A percentile compares a stretch with the other conserved stretches of the same genome.
These are phyloP conservation scores for Fomitopsis schrenkii DNA, from an alignment of 1,284 basidiomycete species.

Conservation along the genomic window DNA sequence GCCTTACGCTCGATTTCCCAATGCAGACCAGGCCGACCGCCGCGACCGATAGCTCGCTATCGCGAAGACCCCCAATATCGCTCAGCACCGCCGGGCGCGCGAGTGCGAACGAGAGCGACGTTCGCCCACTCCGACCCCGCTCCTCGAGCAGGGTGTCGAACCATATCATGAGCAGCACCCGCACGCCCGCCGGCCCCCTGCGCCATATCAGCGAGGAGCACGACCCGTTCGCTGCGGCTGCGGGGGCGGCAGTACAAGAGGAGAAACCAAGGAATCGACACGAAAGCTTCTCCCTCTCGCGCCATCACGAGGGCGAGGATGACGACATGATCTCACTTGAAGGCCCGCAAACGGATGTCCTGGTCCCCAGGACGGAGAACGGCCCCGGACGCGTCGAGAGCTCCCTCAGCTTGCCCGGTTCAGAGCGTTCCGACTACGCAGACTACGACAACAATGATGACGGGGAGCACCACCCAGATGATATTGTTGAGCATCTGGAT, in stretches of 20 bases:
- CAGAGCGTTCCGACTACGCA: constrained; percentile 7
- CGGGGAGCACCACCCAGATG: constrained; percentile 54
- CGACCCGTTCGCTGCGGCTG: constrained; percentile 1
- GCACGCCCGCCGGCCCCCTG: constrained; percentile 1
- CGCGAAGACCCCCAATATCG: constrained; percentile 15
- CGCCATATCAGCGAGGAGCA: constrained; percentile 1
- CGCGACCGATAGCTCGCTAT: background rate
- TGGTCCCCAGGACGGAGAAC: constrained; percentile 21
- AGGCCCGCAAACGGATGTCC: constrained; percentile 30
- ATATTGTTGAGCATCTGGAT: constrained; percentile 75
- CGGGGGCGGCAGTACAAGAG: background rate
- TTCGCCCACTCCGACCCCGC: constrained; percentile 5
- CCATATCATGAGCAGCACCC: constrained; percentile 20
- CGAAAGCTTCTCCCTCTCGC: background rate
- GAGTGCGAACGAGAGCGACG: background rate
- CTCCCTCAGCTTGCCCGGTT: constrained; percentile 34
- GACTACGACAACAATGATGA: constrained; percentile 12
- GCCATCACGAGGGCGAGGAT: constrained; percentile 5
- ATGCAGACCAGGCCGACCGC: background rate
- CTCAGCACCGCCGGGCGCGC: constrained; percentile 1
- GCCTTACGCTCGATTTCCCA: background rate
- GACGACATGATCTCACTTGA: constrained; percentile 21
- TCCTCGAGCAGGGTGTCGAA: constrained; percentile 24
- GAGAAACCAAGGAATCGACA: background rate
- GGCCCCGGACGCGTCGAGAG: constrained; percentile 40